Base-by-base conservation (phyloP, 176 grass and related monocot genomes). In the Eleusine coracana region DNA sequence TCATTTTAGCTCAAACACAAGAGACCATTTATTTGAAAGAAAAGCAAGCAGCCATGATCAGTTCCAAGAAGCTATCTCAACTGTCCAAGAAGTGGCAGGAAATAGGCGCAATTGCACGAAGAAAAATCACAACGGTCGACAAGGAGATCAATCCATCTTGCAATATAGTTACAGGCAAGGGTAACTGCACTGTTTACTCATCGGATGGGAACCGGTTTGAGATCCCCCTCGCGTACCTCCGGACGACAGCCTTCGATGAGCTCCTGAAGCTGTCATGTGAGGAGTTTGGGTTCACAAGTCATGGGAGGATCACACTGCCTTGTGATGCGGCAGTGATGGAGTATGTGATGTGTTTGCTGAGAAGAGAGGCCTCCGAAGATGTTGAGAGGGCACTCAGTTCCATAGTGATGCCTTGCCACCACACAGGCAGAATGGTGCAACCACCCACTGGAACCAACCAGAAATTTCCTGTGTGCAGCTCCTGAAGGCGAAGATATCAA, bases 21-120 rank as follows among this genome's bases (percentile, higher is more conserved):
- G 29, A 66, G 68, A 54, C 48, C 46, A 23, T 46, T 46, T 44
- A 27, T 36, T 37, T n/a, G 61, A 76, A 76, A 85, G 74, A 15
- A 50, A 61, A 49, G 34, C 38, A 52, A 79, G 17, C 45, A 69
- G 79, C 7, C 56, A 91, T 91, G 89, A 72, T 87, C 68, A 86
- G 75, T 59, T 79, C 86, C 38, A 94, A 91, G 83, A 93, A 85
- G 81, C 72, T 93, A 71, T 80, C 71, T 83, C 81, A 89, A 45
- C 76, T 96, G 50, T 89, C 83, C 49, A 94, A 89, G 83, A 91
- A 91, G 80, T 91, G 89, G 92, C 92, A 87, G 66, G 90, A 71
- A 74, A 91, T 93, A 63, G 70, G 86, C 58, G 73, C 72, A 20
- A 76, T 91, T 41, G 81, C 89, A 40, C 74, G 94, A 80, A 91